Base-by-base conservation (phyloP, 2,329 filamentous ascomycete genomes). In the Scedosporium dehoogii region DNA sequence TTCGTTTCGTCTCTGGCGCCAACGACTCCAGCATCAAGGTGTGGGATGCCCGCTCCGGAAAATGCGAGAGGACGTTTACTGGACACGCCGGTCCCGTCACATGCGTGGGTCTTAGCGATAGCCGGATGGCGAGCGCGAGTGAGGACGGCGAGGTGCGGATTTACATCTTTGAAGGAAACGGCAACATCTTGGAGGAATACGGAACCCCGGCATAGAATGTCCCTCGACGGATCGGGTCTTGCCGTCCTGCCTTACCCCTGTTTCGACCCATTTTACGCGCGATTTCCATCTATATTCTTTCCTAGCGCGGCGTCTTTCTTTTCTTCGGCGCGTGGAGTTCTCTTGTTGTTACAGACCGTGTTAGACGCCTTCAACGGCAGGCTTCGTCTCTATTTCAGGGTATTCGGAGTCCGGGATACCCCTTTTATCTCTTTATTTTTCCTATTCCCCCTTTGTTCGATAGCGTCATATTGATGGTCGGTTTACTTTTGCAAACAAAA, bases 1-100 rank as follows among this genome's bases (percentile, higher is more conserved):
- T 97, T 21, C 86, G 94, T 10, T 85, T 96, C 16, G 91, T 97
- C 14, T 91, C 89, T 18, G 93, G 92, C 0, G 90, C 91, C 10
- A 92, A 97, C 73, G 94, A 99, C 74, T 87, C 91, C 51, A 96
- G 93, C 85, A 90, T 96, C 69, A 97, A 97, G 78, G 73, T 83
- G 38, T 99, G 94, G 94, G 93, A 97, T 75, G 90, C 93, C 16
- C 81, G 92, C 63, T 92, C 90, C 1, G 94, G 94, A 29, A 91
- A 90, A 70, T 96, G 92, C 74, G 92, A 97, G 73, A 82, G 92
- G 58, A 97, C 92, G 3, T 93, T 96, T 70, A 92, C 91, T 2
- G 92, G 92, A 0, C 94, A 97, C 73, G 84, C 87, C 1, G 93
- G 91, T 0, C 92, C 94, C 0, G 92, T 97, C 3, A 97, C 92